A percentile compares a stretch with the other conserved stretches of the same genome.
phyloP scores from a whole-genome alignment of 805 yeast species.

The Cyberlindnera petersonii region DNA sequence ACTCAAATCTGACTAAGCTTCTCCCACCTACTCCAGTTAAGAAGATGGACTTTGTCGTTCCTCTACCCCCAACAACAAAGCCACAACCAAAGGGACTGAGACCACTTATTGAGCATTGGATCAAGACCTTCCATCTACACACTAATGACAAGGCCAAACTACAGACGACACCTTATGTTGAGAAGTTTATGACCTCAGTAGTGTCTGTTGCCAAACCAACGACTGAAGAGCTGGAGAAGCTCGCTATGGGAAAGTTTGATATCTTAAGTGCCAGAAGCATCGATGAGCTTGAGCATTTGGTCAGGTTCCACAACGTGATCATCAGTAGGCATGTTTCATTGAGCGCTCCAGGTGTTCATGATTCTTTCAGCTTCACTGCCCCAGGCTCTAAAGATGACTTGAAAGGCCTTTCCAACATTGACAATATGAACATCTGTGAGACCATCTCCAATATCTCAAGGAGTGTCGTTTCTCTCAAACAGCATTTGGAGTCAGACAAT shows the following conservation, averaged over 20 bases:
- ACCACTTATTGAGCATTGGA: conserved; percentile 23
- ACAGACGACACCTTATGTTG: conserved; percentile 15
- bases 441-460: conserved; percentile 25
- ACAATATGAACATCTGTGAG: conserved; percentile 28
- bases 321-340: conserved; percentile 24
- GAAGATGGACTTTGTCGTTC: conserved; percentile 46
- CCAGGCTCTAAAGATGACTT: conserved; percentile 11
- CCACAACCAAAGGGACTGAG: conserved; percentile 22
- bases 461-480: conserved; percentile 23
- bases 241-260: conserved; percentile 47
- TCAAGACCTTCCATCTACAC: conserved; percentile 19
- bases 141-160: conserved; percentile 10
- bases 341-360: conserved; percentile 4
- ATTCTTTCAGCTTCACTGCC: conserved; percentile 22
- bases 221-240: conserved; percentile 32
- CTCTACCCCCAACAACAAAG: conserved; percentile 27
- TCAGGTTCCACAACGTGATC: conserved; percentile 43
- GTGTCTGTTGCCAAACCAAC: conserved; percentile 26
- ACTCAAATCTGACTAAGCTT: conserved; percentile 39
- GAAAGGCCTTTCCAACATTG: conserved; percentile 22
- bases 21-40: conserved; percentile 68
- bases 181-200: conserved; percentile 26
- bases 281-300: conserved; percentile 58
- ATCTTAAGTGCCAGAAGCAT: conserved; percentile 66
- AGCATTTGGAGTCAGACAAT: conserved; percentile 12